Percentiles rank a stretch among this genome's conserved stretches.
Evolutionary conservation across 2,329 filamentous ascomycete genomes (phyloP).

Genomic region (Aotearoamyces nothofagi): DNA sequence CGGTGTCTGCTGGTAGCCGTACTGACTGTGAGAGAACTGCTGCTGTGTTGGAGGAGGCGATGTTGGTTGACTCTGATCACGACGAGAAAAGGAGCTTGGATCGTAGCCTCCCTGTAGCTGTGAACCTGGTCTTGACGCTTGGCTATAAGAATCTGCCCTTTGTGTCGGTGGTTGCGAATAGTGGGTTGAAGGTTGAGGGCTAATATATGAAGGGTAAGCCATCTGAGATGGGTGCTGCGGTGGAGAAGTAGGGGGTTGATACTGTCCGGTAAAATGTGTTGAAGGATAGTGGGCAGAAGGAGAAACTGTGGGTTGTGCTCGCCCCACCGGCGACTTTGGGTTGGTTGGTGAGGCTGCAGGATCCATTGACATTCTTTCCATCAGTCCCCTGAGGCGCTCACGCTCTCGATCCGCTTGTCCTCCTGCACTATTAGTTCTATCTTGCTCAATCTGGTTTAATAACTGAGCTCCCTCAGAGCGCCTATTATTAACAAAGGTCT

Average conservation of each 20-base stretch:
- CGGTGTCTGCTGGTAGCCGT: slow-evolving; percentile 14
- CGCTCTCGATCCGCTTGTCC: slow-evolving; percentile 58
- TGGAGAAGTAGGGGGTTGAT: slow-evolving; percentile 41
- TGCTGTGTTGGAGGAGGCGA: slow-evolving; percentile 49
- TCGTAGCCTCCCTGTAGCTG: slow-evolving; percentile 32
- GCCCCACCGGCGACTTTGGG: slow-evolving; percentile 23
- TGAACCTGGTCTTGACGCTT: slow-evolving; percentile 35
- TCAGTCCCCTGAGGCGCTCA: slow-evolving; percentile 71
- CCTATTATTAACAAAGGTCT: slow-evolving; percentile 91
- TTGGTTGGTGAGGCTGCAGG: slow-evolving; percentile 27
- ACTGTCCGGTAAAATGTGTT: slow-evolving; percentile 38
- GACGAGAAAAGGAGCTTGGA: slow-evolving; percentile 20
- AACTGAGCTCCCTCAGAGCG: slow-evolving; percentile 83
- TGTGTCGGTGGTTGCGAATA: slow-evolving; percentile 16
- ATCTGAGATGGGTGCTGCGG: slow-evolving; percentile 24
- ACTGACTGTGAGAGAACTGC: slow-evolving; percentile 15
- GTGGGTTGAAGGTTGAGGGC: slow-evolving; percentile 25
- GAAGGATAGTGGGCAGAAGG: slow-evolving; percentile 33
- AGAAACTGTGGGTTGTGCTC: slow-evolving; percentile 19
- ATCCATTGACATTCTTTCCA: slow-evolving; percentile 95
- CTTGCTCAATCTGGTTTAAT: slow-evolving; percentile 54
- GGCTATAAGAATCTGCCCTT: slow-evolving; percentile 29
- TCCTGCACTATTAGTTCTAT: slow-evolving; percentile 15
- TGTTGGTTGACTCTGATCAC: slow-evolving; percentile 22
- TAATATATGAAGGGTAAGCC: slow-evolving; percentile 28